phyloP scores from a whole-genome alignment of 345 rosid genomes.

The Heritiera littoralis region DNA sequence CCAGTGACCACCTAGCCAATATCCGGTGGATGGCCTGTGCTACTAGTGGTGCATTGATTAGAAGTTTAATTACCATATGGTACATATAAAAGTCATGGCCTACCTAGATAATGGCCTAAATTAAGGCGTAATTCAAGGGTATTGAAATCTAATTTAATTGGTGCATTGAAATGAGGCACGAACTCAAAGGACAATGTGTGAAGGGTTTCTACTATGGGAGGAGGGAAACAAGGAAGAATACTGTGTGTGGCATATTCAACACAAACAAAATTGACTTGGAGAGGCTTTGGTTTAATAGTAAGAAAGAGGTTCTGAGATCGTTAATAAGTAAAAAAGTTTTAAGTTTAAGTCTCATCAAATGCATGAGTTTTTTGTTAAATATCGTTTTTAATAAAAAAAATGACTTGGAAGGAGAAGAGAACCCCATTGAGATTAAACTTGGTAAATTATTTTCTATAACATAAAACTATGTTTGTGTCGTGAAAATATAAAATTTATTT shows the following conservation, averaged over 20 bases:
- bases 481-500: too few species aligned
- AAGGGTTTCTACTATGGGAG: slow-evolving; percentile 14
- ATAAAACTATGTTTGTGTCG: too few species aligned
- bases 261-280: slow-evolving; percentile 34
- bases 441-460: too few species aligned
- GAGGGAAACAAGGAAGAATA: slow-evolving; percentile 41
- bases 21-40: background rate
- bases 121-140: slow-evolving; percentile 62
- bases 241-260: slow-evolving; percentile 25
- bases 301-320: too few species aligned
- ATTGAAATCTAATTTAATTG: slow-evolving; percentile 22
- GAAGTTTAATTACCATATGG: background rate
- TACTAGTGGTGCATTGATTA: background rate
- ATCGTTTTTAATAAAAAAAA: too few species aligned
- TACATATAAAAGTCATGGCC: slow-evolving; percentile 20
- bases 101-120: slow-evolving; percentile 36
- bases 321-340: too few species aligned
- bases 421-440: background rate
- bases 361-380: too few species aligned
- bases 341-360: too few species aligned
- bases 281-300: too few species aligned
- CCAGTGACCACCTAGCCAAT: background rate
- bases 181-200: slow-evolving; percentile 21
- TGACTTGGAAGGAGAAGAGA: background rate
- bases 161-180: slow-evolving; percentile 6